Conservation (phyloP, 2,329 filamentous ascomycete species). For the Colletotrichum cordylinicola region DNA sequence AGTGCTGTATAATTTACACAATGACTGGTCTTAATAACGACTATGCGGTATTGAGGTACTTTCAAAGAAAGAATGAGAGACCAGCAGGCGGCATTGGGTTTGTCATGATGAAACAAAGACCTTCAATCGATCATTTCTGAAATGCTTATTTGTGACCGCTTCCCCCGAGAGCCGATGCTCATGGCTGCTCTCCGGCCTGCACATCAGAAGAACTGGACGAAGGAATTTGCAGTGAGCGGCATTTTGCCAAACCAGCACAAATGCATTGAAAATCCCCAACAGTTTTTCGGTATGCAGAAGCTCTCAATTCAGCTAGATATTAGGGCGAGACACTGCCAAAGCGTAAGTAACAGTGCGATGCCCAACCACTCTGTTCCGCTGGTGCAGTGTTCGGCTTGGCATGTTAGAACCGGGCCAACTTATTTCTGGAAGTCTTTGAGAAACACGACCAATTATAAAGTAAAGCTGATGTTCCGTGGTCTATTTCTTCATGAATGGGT, state of each 20-base stretch:
- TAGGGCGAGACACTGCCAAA: neutral
- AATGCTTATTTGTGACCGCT: neutral
- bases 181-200: neutral
- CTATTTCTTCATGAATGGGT: neutral
- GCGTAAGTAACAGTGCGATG: neutral
- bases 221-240: no score
- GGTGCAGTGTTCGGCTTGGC: neutral
- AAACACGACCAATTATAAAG: neutral
- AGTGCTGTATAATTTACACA: no score
- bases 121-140: neutral
- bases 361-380: neutral
- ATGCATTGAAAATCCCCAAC: no score
- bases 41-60: no score
- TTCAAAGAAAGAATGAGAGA: no score
- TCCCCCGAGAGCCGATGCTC: neutral
- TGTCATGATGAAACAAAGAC: neutral
- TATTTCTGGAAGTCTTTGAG: neutral
- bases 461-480: neutral
- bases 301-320: neutral
- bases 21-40: no score
- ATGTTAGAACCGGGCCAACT: neutral
- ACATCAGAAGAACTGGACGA: neutral
- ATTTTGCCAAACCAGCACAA: no score
- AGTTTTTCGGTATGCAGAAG: neutral
- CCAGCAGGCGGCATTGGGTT: neutral